Percentiles rank a stretch among this genome's conserved stretches.
These are phyloP conservation scores for Boletus sp. DNA, from an alignment of 768 basidiomycete genomes.

Conservation along the genomic window DNA sequence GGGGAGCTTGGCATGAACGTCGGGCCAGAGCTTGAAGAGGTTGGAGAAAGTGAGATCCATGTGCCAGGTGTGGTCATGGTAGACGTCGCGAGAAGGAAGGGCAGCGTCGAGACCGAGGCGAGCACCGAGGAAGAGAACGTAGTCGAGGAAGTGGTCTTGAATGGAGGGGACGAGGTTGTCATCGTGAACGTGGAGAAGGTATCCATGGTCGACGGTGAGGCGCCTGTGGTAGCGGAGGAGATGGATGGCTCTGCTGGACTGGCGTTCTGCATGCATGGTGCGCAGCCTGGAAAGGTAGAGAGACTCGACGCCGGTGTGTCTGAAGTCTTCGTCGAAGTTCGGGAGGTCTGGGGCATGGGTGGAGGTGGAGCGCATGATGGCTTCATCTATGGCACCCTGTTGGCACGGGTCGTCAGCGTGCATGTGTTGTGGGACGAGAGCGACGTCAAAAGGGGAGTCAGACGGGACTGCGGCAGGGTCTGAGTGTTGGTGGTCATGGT, in stretches of 20 bases:
- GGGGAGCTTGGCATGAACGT: neutral
- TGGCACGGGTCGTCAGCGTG: neutral
- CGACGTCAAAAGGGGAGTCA: neutral
- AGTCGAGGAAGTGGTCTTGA: neutral
- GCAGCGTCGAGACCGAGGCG: neutral
- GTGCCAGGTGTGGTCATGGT: neutral
- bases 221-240: neutral
- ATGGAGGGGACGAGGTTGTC: neutral
- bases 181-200: neutral
- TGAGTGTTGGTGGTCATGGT: no score
- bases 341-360: neutral
- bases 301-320: neutral
- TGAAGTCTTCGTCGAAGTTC: neutral
- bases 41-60: neutral
- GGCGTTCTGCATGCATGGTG: neutral
- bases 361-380: neutral
- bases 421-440: neutral
- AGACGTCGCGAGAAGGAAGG: neutral
- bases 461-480: no score
- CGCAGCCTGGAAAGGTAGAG: neutral
- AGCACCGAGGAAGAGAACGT: neutral
- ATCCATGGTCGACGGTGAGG: neutral
- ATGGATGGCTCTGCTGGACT: neutral
- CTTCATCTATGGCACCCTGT: neutral
- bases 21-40: neutral